Percentiles rank a stretch among this genome's conserved stretches.
These are phyloP conservation scores for Clarireedia sp. DNA, from an alignment of 2,329 filamentous ascomycete species.

Conservation along the genomic window DNA sequence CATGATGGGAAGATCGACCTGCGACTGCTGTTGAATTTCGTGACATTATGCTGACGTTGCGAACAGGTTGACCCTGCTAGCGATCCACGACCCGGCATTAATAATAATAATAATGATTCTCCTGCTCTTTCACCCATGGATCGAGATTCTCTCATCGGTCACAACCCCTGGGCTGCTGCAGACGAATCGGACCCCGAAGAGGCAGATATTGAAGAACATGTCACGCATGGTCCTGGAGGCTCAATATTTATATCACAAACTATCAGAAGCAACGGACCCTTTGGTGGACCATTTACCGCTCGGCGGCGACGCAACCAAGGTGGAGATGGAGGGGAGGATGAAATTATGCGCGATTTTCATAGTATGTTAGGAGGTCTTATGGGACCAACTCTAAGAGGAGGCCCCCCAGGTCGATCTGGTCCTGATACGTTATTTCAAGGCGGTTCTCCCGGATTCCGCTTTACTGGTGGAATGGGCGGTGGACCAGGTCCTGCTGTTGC, in stretches of 20 bases:
- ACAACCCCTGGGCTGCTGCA: slow-evolving; percentile 25
- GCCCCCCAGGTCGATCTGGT: slow-evolving; percentile 26
- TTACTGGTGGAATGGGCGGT: slow-evolving; percentile 2
- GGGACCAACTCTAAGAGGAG: slow-evolving; percentile 26
- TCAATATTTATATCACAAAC: slow-evolving; percentile 25
- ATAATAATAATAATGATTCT: slow-evolving; percentile 10
- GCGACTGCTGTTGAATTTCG: neutral
- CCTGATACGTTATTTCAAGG: slow-evolving; percentile 24
- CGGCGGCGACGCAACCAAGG: slow-evolving; percentile 5
- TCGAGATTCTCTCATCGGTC: slow-evolving; percentile 14
- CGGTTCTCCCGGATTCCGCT: slow-evolving; percentile 12
- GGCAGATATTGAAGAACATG: slow-evolving; percentile 46
- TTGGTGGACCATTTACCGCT: neutral
- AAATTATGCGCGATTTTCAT: slow-evolving; percentile 32
- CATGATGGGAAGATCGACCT: neutral
- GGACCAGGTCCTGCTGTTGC: slow-evolving; percentile 16
- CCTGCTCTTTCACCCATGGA: slow-evolving; percentile 13
- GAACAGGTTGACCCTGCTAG: slow-evolving; percentile 45
- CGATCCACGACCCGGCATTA: slow-evolving; percentile 49
- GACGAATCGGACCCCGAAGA: slow-evolving; percentile 50
- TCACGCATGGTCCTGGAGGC: slow-evolving; percentile 25
- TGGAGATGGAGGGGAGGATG: slow-evolving; percentile 13
- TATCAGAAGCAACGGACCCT: slow-evolving; percentile 14
- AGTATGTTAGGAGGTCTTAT: slow-evolving; percentile 39
- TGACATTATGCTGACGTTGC: slow-evolving; percentile 19